Evolutionary conservation across 2,329 filamentous ascomycete species (phyloP).

Genomic region (Paraphoma chrysanthemicola): DNA sequence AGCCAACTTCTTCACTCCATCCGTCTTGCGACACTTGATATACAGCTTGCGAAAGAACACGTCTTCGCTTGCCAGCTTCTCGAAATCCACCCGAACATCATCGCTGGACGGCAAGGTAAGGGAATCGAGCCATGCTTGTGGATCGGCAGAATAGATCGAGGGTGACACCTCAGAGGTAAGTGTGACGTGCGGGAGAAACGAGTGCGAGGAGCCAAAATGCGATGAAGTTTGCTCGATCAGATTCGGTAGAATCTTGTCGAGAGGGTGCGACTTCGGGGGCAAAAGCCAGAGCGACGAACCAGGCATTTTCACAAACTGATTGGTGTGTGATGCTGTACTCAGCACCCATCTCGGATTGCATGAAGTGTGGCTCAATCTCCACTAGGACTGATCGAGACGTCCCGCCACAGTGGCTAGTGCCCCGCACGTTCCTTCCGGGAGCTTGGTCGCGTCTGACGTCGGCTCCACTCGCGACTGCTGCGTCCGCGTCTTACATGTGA

Average conservation of each 20-base stretch:
- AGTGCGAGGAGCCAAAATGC: slow-evolving; percentile 44
- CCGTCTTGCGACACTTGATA: slow-evolving; percentile 41
- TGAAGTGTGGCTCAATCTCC: background rate
- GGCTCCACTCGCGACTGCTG: background rate
- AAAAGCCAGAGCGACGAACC: slow-evolving; percentile 54
- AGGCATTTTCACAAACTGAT: slow-evolving; percentile 35
- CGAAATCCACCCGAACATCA: slow-evolving; percentile 36
- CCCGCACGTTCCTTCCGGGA: background rate
- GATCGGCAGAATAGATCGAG: slow-evolving; percentile 31
- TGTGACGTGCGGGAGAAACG: slow-evolving; percentile 53
- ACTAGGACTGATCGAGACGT: background rate
- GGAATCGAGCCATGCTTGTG: slow-evolving; percentile 47
- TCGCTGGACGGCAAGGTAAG: slow-evolving; percentile 28
- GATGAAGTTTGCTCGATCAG: slow-evolving; percentile 45
- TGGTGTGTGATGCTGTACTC: background rate
- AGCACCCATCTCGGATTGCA: background rate
- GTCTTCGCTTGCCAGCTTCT: slow-evolving; percentile 41
- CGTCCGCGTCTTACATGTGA: slow-evolving; percentile 19
- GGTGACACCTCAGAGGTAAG: slow-evolving; percentile 47
- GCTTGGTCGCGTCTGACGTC: background rate
- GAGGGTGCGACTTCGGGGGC: slow-evolving; percentile 43
- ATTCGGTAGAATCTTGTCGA: slow-evolving; percentile 36
- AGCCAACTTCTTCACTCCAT: slow-evolving; percentile 36
- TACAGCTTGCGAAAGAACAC: slow-evolving; percentile 51
- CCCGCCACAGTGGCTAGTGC: slow-evolving; percentile 16